These are phyloP conservation scores for Penicillium sp. DNA, from an alignment of 2,329 filamentous ascomycete species.

Conservation along the genomic window DNA sequence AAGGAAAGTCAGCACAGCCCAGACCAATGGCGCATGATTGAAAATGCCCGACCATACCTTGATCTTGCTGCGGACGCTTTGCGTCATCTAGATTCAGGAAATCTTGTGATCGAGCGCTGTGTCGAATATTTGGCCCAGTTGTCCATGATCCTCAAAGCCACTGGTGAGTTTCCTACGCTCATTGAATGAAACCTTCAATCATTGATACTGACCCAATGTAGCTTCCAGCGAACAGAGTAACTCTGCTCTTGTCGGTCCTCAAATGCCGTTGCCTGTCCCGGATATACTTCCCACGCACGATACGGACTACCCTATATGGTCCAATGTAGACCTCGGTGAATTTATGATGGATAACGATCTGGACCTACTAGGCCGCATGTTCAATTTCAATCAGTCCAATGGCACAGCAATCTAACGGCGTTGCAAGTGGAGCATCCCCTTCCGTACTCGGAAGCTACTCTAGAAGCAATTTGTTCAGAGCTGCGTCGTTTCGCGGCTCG, in stretches of 20 bases:
- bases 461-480: neutral
- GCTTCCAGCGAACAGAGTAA: neutral
- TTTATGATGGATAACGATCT: conserved; percentile 13
- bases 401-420: neutral
- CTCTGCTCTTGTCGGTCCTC: neutral
- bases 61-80: conserved; percentile 25
- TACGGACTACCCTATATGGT: neutral
- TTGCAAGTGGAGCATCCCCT: neutral
- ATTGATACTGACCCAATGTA: neutral
- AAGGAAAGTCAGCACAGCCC: conserved; percentile 9
- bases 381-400: conserved; percentile 4
- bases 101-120: conserved; percentile 33
- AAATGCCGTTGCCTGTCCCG: neutral
- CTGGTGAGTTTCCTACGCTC: neutral
- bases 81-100: conserved; percentile 27
- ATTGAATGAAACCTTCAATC: neutral
- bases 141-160: conserved; percentile 16
- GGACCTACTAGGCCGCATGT: conserved; percentile 4
- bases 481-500: neutral
- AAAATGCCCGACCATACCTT: conserved; percentile 16
- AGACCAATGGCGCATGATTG: conserved; percentile 6
- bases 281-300: neutral
- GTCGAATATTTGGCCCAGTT: conserved; percentile 24
- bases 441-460: neutral
- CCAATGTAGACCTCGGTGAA: conserved; percentile 9